Conservation (phyloP, 257 asterid genomes). For the Penstemon eatonii region DNA sequence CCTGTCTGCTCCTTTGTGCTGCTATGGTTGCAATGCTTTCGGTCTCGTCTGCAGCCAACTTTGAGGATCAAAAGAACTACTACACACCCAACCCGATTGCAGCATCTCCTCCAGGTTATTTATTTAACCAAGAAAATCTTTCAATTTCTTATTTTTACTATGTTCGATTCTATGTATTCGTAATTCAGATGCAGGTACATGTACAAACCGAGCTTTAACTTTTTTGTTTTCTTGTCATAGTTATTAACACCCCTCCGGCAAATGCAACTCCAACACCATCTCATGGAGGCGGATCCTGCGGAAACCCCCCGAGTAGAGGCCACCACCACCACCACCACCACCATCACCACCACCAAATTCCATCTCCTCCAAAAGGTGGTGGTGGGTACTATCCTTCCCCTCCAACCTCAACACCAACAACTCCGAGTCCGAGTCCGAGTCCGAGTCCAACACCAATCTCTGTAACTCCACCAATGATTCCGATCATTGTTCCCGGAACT, state of each 20-base stretch:
- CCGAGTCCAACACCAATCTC: too few relatives aligned
- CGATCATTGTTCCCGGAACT: too few relatives aligned
- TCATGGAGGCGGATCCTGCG: conserved; percentile 52
- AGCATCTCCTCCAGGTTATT: conserved; percentile 39
- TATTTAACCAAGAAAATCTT: too few relatives aligned
- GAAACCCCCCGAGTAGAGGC: conserved; percentile 65
- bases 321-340: conserved; percentile 28
- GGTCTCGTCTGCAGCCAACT: conserved; percentile 27
- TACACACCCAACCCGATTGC: conserved; percentile 55
- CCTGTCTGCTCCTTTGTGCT: conserved; percentile 47
- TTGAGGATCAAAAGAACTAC: conserved; percentile 65
- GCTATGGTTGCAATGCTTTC: conserved; percentile 49
- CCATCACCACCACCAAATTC: conserved; percentile 16
- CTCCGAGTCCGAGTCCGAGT: too few relatives aligned
- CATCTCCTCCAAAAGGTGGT: conserved; percentile 39
- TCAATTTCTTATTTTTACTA: too few relatives aligned
- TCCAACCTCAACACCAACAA: too few relatives aligned
- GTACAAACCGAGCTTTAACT: too few relatives aligned
- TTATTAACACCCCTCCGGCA: conserved; percentile 41
- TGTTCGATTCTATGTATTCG: too few relatives aligned
- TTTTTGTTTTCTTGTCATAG: conserved; percentile 30
- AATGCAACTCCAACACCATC: conserved; percentile 45
- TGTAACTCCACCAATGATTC: too few relatives aligned
- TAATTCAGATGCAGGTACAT: conserved; percentile 28
- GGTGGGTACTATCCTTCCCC: too few relatives aligned